phyloP scores from a whole-genome alignment of 208 protist species.

The Trypanosoma melophagium region DNA sequence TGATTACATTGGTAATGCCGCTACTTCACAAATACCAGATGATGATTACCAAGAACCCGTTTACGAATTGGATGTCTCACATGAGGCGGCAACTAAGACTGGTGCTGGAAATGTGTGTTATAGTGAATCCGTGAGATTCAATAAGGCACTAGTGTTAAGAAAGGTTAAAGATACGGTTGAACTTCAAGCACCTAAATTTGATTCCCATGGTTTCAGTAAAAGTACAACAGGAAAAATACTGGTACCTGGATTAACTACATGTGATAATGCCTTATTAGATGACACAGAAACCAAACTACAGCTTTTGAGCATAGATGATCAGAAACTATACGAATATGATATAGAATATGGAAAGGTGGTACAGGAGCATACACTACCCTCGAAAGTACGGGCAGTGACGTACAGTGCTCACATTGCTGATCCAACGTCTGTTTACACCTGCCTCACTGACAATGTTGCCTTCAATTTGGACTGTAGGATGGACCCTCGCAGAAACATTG shows the following conservation, averaged over 20 bases:
- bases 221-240: slow-evolving; percentile 20
- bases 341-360: slow-evolving; percentile 49
- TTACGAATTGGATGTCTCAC: slow-evolving; percentile 39
- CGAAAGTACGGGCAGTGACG: slow-evolving; percentile 28
- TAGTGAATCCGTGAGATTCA: slow-evolving; percentile 46
- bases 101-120: slow-evolving; percentile 50
- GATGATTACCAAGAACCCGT: slow-evolving; percentile 39
- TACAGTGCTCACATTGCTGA: slow-evolving; percentile 50
- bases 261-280: slow-evolving; percentile 43
- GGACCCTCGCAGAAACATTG: slow-evolving; percentile 41
- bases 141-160: slow-evolving; percentile 48
- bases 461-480: slow-evolving; percentile 75
- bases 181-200: slow-evolving; percentile 27
- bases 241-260: slow-evolving; percentile 31
- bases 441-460: slow-evolving; percentile 45
- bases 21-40: slow-evolving; percentile 22
- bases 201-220: slow-evolving; percentile 40
- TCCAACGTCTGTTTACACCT: slow-evolving; percentile 48
- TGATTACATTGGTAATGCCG: slow-evolving; percentile 34
- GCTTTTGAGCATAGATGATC: slow-evolving; percentile 38
- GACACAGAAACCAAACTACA: slow-evolving; percentile 49
- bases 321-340: slow-evolving; percentile 43
- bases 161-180: slow-evolving; percentile 20
- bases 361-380: slow-evolving; percentile 43
- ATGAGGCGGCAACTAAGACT: slow-evolving; percentile 28